These are phyloP conservation scores for Podospora bellae-mahoneyi DNA, from an alignment of 495 filamentous ascomycete species.

Conservation along the genomic window DNA sequence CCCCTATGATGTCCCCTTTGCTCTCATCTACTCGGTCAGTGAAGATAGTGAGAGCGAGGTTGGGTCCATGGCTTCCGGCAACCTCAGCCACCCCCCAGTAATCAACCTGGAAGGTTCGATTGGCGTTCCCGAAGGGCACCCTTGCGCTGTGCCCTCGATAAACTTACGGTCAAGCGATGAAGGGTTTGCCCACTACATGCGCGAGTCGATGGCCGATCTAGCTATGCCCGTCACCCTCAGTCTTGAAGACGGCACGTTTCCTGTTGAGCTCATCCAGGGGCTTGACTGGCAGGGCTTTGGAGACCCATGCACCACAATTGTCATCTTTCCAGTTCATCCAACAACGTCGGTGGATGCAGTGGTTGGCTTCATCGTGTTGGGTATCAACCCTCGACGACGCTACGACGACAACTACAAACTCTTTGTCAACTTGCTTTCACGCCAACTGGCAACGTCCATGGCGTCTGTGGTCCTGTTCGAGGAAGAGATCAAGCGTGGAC, in stretches of 20 bases:
- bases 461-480: constrained; percentile 71
- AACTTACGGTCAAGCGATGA: constrained; percentile 59
- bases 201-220: constrained; percentile 59
- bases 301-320: constrained; percentile 59
- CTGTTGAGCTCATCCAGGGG: constrained; percentile 54
- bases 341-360: constrained; percentile 59
- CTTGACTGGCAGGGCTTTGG: constrained; percentile 63
- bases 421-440: constrained; percentile 64
- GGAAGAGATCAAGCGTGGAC: constrained; percentile 66
- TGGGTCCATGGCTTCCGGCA: constrained; percentile 60
- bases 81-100: constrained; percentile 49
- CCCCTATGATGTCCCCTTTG: constrained; percentile 61
- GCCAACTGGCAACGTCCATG: constrained; percentile 66
- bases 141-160: constrained; percentile 48
- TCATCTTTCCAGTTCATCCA: constrained; percentile 67
- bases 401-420: constrained; percentile 69
- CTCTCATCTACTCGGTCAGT: constrained; percentile 58
- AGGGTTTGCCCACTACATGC: constrained; percentile 62
- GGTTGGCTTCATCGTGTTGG: constrained; percentile 67
- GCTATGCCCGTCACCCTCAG: constrained; percentile 57
- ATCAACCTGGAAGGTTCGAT: constrained; percentile 59
- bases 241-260: constrained; percentile 55
- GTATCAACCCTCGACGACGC: constrained; percentile 63
- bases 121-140: constrained; percentile 60
- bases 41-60: constrained; percentile 60